These are phyloP conservation scores for Triglochin maritima DNA, from an alignment of 106 monocot genomes.

Conservation along the genomic window DNA sequence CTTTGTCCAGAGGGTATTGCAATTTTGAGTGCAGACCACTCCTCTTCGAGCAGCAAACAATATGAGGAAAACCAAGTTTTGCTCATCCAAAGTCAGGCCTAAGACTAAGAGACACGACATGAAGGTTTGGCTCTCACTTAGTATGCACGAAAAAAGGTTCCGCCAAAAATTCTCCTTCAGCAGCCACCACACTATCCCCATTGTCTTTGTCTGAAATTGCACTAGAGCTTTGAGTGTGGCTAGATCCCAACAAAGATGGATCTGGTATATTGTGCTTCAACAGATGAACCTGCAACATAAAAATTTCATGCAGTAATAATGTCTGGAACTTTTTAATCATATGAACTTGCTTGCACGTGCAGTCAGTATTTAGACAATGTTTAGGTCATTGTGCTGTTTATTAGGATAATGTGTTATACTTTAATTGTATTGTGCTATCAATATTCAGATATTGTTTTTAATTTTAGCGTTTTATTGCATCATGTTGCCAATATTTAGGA, in stretches of 20 bases:
- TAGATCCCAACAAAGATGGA: slow-evolving; percentile 47
- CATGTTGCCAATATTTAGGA: too few species aligned
- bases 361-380: neutral
- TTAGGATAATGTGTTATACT: too few species aligned
- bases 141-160: slow-evolving; percentile 69
- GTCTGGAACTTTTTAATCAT: neutral
- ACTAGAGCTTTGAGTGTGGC: slow-evolving; percentile 27
- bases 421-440: too few species aligned
- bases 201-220: slow-evolving; percentile 48
- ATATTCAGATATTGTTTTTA: too few species aligned
- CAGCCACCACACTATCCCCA: slow-evolving; percentile 8
- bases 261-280: slow-evolving; percentile 89
- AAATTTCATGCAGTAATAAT: neutral
- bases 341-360: neutral
- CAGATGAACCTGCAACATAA: slow-evolving; percentile 57
- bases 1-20: too few species aligned
- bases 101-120: too few species aligned
- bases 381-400: neutral
- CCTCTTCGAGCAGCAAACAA: too few species aligned
- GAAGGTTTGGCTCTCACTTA: slow-evolving; percentile 36
- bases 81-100: too few species aligned
- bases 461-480: too few species aligned
- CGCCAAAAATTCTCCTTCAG: slow-evolving; percentile 46
- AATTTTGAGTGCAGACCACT: too few species aligned
- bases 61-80: too few species aligned